Evolutionary conservation across 192 early-diverging fungal species (phyloP).

Genomic region (Entomortierella beljakovae): DNA sequence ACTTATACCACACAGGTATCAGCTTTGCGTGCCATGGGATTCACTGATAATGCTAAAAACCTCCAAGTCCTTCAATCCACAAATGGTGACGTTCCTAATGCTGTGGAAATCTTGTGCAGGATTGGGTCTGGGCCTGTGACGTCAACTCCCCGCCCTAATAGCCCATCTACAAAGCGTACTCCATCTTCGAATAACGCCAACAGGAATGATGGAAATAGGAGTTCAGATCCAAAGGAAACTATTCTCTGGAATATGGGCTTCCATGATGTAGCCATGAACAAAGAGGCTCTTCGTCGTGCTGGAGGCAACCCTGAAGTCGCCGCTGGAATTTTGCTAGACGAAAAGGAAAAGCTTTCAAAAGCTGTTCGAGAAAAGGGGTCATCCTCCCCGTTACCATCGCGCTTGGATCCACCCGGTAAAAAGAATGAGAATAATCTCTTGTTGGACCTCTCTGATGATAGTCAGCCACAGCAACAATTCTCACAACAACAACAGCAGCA

Average conservation of each 20-base stretch:
- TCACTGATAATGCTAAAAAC: conserved; percentile 75
- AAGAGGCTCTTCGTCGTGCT: conserved; percentile 74
- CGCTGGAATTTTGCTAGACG: conserved; percentile 68
- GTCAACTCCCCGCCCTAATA: conserved; percentile 6
- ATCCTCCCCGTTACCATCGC: conserved; percentile 32
- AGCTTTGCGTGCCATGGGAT: conserved; percentile 83
- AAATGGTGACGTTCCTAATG: conserved; percentile 78
- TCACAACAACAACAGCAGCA: conserved; percentile 37
- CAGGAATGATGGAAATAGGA: conserved; percentile 35
- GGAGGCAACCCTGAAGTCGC: conserved; percentile 84
- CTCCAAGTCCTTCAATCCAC: conserved; percentile 75
- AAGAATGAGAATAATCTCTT: conserved; percentile 35
- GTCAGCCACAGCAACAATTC: conserved; percentile 4
- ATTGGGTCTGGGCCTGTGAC: conserved; percentile 51
- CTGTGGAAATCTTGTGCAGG: conserved; percentile 76
- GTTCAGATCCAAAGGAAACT: conserved; percentile 66
- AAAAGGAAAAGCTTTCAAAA: conserved; percentile 35
- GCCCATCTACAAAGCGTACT: neutral
- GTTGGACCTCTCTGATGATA: conserved; percentile 46
- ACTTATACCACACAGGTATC: conserved; percentile 50
- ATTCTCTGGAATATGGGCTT: conserved; percentile 82
- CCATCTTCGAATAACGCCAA: conserved; percentile 6
- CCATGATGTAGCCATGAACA: conserved; percentile 72
- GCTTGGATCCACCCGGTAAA: conserved; percentile 42
- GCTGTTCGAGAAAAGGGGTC: conserved; percentile 44